These are phyloP conservation scores for Phylloporus sp. DNA, from an alignment of 768 basidiomycete species.

Conservation along the genomic window DNA sequence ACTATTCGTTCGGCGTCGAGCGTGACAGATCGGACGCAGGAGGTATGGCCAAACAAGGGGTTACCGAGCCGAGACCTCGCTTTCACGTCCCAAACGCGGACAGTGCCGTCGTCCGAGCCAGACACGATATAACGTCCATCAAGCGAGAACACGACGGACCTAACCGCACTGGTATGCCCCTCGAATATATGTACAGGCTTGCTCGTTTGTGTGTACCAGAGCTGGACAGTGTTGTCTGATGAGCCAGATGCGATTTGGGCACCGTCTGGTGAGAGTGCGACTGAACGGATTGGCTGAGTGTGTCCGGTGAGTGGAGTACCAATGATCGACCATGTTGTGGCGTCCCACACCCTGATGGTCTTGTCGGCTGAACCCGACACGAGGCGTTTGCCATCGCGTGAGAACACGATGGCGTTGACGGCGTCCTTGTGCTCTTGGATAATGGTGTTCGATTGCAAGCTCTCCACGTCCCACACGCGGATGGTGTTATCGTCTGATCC, in stretches of 20 bases:
- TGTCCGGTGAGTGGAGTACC: background rate
- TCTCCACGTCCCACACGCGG: background rate
- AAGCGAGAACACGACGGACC: background rate
- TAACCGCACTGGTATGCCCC: background rate
- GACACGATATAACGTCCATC: conserved; percentile 6
- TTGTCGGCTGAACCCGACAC: background rate
- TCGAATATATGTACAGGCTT: background rate
- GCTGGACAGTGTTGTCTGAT: background rate
- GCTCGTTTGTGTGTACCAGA: background rate
- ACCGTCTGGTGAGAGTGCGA: background rate
- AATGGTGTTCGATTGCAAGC: background rate
- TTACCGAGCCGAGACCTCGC: background rate
- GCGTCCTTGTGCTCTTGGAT: background rate
- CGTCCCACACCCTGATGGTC: background rate
- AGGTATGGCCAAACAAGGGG: background rate
- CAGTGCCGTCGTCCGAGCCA: background rate
- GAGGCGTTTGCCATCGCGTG: background rate
- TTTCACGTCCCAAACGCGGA: background rate
- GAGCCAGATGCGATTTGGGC: background rate
- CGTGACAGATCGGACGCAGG: background rate
- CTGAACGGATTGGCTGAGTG: background rate
- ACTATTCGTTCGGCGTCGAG: background rate
- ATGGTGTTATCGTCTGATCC: background rate
- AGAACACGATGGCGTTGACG: background rate
- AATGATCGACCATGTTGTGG: background rate